Evolutionary conservation across 345 rosid species (phyloP), one percentile per base, ranked within the genome.

Genomic region (Boechera divaricarpa): DNA sequence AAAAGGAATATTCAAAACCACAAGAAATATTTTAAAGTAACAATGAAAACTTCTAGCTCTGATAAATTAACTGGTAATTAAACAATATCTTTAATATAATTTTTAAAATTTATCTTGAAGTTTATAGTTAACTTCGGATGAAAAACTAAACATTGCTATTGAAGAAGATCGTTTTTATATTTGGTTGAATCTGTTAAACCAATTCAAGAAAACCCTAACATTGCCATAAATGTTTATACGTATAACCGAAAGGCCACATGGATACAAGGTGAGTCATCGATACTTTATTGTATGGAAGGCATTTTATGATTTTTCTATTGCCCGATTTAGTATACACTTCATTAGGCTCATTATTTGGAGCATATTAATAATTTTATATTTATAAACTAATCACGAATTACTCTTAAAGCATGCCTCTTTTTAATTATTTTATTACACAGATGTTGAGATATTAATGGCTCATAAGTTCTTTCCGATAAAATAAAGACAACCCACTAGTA

Each of bases 251-350:
- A 74, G 70, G 66, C 64, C 71, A 74, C 64, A 73, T 53, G 69
- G 24, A 77, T 60, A 78, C 67, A 72, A 32, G 32, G 54, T 63
- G 74, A 70, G 74, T 58, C 77, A 64, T 58, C 49, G n/a, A 73
- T 39, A 72, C 83, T 73, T 85, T 79, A 74, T 58, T 63, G 74
- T 80, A 61, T 71, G 63, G 48, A 63, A 66, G 45, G 29, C 75
- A 75, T 36, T 80, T 75, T 70, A 81, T 41, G 42, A 80, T 74
- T 69, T 21, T 79, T 73, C 67, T 84, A 79, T 80, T 81, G 76
- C 82, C 82, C 35, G 64, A 82, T 67, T 63, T 83, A 76, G 89
- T 67, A 83, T 76, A 76, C 90, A 68, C 81, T 83, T 89, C 87
- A 60, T 70, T 60, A 60, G 48, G 39, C 52, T 73, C 71, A 74